Evolutionary conservation across 2,329 filamentous ascomycete genomes (phyloP).

Genomic region (Albophoma yamanashiensis): DNA sequence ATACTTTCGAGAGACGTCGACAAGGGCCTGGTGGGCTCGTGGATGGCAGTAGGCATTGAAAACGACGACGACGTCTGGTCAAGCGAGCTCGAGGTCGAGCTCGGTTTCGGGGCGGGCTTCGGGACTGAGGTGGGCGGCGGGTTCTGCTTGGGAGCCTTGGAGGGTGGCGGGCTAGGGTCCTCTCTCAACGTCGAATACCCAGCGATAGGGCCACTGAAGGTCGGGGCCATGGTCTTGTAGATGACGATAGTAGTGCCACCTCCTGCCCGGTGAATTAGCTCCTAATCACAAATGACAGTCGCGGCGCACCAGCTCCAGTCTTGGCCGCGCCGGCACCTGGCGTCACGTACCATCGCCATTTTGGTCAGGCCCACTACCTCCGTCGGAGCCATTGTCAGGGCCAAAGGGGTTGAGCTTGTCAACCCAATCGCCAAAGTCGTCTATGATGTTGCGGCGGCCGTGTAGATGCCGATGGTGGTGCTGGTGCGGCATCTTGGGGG

Average conservation of each 20-base stretch:
- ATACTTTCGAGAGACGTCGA: slow-evolving; percentile 14
- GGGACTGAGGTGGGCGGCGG: slow-evolving; percentile 3
- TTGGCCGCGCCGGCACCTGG: neutral
- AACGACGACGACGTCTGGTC: slow-evolving; percentile 7
- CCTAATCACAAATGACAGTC: neutral
- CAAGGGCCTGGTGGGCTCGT: slow-evolving; percentile 6
- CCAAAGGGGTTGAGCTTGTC: neutral
- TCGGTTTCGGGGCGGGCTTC: slow-evolving; percentile 4
- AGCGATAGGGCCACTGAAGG: slow-evolving; percentile 29
- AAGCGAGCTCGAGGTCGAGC: slow-evolving; percentile 2
- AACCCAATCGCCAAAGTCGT: neutral
- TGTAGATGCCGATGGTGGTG: slow-evolving; percentile 16
- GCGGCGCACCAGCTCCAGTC: neutral
- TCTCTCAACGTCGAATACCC: slow-evolving; percentile 27
- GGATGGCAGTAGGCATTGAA: neutral
- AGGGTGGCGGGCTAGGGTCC: slow-evolving; percentile 6
- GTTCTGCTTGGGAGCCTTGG: slow-evolving; percentile 5
- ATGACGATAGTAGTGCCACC: slow-evolving; percentile 20
- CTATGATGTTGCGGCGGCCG: neutral
- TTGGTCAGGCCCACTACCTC: neutral
- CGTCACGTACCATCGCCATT: neutral
- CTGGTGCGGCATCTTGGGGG: slow-evolving; percentile 17
- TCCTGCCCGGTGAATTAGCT: neutral
- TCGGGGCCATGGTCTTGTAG: slow-evolving; percentile 29
- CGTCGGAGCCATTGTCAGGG: neutral